Base-by-base conservation (phyloP, 2,329 filamentous ascomycete genomes). In the Epichloe sibirici region DNA sequence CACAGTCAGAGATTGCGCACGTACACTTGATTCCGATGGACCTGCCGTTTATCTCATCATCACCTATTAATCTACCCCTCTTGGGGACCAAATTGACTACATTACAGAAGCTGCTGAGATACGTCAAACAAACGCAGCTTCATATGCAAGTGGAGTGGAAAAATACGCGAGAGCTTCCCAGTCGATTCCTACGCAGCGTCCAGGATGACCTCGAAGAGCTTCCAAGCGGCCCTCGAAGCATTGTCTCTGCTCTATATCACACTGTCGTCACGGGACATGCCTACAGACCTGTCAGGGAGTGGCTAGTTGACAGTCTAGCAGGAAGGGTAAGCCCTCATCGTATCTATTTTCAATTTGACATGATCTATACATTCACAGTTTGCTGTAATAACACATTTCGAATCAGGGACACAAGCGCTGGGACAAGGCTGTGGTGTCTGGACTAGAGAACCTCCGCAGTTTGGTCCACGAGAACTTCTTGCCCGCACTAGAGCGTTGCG, bases 391-490 rank as follows among this genome's bases (percentile, higher is more conserved):
- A 25, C 23, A 12, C 8, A 17, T 17, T 23, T 8, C 35, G 25
- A 46, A 55, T 45, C 42, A 93, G 85, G 90, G 90, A 0, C 88
- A 95, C 61, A 96, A 95, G 68, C 78, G 93, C 48, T 98, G 93
- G 93, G 90, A 97, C 57, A 94, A 91, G 62, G 85, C 87, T 5
- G 86, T 94, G 2, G 77, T 80, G 2, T 81, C 82, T 4, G 88
- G 90, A 1, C 83, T 96, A 21, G 83, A 88, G 55, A 85, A 82
- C 51, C 76, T 97, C 9, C 81, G 89, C 48, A 79, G 81, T 50
- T 75, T 97, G 12, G 75, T 90, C 0, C 90, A 95, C 62, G 85
- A 95, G 63, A 90, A 94, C 65, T 82, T 96, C 49, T 75, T 97
- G 2, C 93, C 93, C 0, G 89, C 88, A 0, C 74, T 97, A 2